Base-by-base conservation (phyloP, 2,329 filamentous ascomycete species). In the Fusarium lyarnte region DNA sequence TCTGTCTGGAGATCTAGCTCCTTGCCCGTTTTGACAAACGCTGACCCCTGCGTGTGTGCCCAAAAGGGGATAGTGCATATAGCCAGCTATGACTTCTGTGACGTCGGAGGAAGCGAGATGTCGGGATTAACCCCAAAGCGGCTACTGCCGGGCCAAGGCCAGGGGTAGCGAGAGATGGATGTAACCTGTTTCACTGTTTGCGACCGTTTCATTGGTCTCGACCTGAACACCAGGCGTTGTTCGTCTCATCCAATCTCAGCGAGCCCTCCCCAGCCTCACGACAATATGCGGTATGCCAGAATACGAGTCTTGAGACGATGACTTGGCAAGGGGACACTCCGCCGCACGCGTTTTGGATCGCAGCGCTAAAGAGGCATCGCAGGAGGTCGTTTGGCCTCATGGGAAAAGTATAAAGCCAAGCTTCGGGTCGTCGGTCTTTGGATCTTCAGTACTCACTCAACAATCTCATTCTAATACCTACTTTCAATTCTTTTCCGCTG, bases 401-500 rank as follows among this genome's bases (percentile, higher is more conserved):
- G 3, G 19, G 17, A 63, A 65, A 58, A 65, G 47, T 66, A 66
- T 66, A 66, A 65, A 54, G 38, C 25, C 42, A 45, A 8, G 38
- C 9, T 19, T 8, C 12, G 36, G 29, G 33, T 52, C 27, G 29
- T 14, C 36, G 27, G 25, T 58, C 31, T 42, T 65, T 65, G 25
- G 16, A 13, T 66, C 63, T 23, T 27, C 63, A 66, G 63, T 66
- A 17, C 38, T 38, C 33, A 65, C 63, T 66, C 63, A 65, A 29
- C 61, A 62, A 47, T 33, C 36, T 25, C 38, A 55, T 49, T 21
- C 25, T 36, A 42, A 53, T 43, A 10, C 27, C 38, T 23, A 63
- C 61, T 29, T 65, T 66, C 63, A 38, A 47, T 66, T 66, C 62
- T 65, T 33, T 33, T 66, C 63, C 60, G 63, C 63, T 66, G 63